These are phyloP conservation scores for Rhododendron kiyosumense DNA, from an alignment of 148 eudicot genomes.

Conservation along the genomic window DNA sequence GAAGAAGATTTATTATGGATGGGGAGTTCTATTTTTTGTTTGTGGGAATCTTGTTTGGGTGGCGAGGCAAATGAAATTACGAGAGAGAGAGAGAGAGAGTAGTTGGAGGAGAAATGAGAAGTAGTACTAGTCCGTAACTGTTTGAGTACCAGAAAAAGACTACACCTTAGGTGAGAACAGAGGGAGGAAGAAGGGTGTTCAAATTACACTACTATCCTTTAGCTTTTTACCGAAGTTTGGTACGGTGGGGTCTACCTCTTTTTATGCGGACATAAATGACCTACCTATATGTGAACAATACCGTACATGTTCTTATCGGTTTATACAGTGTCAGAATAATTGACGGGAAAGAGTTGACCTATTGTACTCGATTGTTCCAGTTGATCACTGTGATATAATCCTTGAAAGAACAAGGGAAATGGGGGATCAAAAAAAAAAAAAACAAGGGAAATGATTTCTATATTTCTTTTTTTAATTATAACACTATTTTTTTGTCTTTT, in stretches of 20 bases:
- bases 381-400: too few relatives aligned
- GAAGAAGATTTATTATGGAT: not conserved
- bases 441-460: too few relatives aligned
- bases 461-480: too few relatives aligned
- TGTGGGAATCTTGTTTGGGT: not conserved
- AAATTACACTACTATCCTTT: conserved; percentile 36
- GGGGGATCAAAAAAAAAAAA: too few relatives aligned
- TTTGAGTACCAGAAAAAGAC: conserved; percentile 19
- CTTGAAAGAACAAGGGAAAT: too few relatives aligned
- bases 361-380: too few relatives aligned
- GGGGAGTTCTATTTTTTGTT: not conserved
- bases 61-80: not conserved
- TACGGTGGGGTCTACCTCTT: conserved; percentile 11
- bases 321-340: not conserved
- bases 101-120: not conserved
- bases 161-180: conserved; percentile 20
- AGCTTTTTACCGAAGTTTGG: conserved; percentile 18
- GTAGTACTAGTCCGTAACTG: conserved; percentile 1
- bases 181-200: conserved; percentile 6
- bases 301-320: too few relatives aligned
- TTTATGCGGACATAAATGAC: conserved; percentile 30
- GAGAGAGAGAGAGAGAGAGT: conserved; percentile 3
- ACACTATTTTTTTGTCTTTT: too few relatives aligned
- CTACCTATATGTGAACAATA: conserved; percentile 12
- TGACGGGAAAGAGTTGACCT: too few relatives aligned